Base-by-base conservation (phyloP, 257 asterid genomes). In the Nicotiana tabacum region DNA sequence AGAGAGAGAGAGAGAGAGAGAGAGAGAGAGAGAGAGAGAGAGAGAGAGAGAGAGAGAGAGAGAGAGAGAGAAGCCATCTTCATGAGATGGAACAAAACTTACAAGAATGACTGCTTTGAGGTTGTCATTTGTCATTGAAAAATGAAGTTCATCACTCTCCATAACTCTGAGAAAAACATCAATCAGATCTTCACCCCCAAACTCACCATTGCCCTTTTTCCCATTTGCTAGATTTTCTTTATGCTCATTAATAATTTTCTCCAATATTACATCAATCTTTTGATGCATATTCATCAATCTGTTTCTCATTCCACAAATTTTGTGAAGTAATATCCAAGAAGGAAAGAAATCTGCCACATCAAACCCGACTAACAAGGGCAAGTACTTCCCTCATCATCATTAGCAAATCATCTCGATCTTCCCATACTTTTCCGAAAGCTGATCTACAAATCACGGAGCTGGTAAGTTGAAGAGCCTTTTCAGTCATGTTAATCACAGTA, bases 201-300 rank as follows among this genome's bases (percentile, higher is more conserved):
- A 70, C 18, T 39, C 70, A 1, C 24, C 6, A 0, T 21, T 10
- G 2, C 82, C 62, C 35, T 8, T 13, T 35, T 10, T 12, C 11
- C 6, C 33, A 4, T 3, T 64, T 17, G 51, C 21, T 4, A 5
- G 9, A 13, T 21, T 64, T 11, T 64, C 66, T 77, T 32, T 77
- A 33, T 83, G 85, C 29, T 72, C 65, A 1, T 84, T 64, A 6
- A 70, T 62, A 9, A 77, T 11, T n/a, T 21, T 53, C 53, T 66
- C 85, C 12, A 83, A 81, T 1, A 83, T 64, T 33, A 3, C 46
- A 64, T 83, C 85, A 30, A 83, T 21, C 32, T 61, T 16, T 32
- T 15, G 0, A 46, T 66, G 85, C 78, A 83, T 24, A 68, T 56
- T 77, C 85, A 5, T 35, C 81, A 77, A 77, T 77, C 53, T 62